phyloP scores from a whole-genome alignment of 192 early-diverging fungal genomes.

The Obelidium mucronatum region DNA sequence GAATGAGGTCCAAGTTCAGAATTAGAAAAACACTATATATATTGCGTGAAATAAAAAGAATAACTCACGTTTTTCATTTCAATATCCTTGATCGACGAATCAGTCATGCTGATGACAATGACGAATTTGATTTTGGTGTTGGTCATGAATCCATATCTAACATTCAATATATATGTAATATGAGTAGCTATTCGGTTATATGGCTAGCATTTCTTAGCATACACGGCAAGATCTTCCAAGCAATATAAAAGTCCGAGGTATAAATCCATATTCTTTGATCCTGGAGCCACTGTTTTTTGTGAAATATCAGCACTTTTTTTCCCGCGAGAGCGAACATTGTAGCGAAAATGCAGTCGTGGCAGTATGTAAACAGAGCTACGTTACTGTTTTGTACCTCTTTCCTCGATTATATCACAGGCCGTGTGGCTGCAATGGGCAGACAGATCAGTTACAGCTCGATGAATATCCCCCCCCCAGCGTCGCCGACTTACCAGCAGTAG shows the following conservation, averaged over 20 bases:
- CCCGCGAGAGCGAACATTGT: no score
- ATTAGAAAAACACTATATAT: background rate
- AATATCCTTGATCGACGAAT: conserved; percentile 78
- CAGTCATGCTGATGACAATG: conserved; percentile 51
- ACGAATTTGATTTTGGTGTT: conserved; percentile 83
- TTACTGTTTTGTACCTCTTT: conserved; percentile 61
- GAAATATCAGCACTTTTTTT: no score
- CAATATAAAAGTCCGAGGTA: conserved; percentile 89
- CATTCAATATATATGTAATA: no score
- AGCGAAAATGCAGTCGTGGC: no score
- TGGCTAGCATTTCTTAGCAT: conserved; percentile 38
- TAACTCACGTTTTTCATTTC: conserved; percentile 78
- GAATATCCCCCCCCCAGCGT: no score
- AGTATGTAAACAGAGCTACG: background rate
- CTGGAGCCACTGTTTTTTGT: conserved; percentile 63
- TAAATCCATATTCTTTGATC: conserved; percentile 74
- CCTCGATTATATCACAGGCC: conserved; percentile 89
- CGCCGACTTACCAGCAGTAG: conserved; percentile 65
- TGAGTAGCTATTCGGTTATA: no score
- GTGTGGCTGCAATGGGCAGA: no score
- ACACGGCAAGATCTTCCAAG: conserved; percentile 90
- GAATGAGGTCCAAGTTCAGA: background rate
- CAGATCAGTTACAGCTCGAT: no score
- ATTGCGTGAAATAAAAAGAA: background rate
- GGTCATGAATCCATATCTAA: conserved; percentile 83